These are phyloP conservation scores for Oryza coarctata DNA, from an alignment of 176 grass and related monocot genomes.

Conservation along the genomic window DNA sequence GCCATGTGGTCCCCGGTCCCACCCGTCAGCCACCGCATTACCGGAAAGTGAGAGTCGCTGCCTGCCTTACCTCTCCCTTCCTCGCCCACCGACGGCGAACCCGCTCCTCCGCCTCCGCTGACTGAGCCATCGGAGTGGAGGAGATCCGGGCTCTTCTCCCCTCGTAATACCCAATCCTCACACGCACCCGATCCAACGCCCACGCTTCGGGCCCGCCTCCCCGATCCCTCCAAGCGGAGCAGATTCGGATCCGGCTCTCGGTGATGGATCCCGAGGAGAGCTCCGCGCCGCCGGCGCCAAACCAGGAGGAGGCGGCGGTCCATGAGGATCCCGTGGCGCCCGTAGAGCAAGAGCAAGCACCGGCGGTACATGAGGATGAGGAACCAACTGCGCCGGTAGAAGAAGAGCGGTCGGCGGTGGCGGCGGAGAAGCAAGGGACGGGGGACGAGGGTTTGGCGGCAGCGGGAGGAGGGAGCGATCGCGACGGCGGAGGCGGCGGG, in stretches of 20 bases:
- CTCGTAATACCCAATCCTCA: constrained; percentile 9
- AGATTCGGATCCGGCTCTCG: constrained; percentile 42
- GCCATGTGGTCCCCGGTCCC: neutral
- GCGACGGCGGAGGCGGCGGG: neutral
- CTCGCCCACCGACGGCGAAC: constrained; percentile 10
- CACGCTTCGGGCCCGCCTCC: neutral
- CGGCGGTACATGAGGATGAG: neutral
- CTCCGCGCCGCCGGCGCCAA: constrained; percentile 11
- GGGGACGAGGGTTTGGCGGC: neutral
- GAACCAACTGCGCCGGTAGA: neutral
- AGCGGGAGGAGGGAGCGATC: neutral
- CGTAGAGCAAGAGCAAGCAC: neutral
- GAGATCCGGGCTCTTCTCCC: constrained; percentile 4
- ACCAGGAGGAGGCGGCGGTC: neutral
- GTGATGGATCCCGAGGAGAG: constrained; percentile 55
- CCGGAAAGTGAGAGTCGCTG: neutral
- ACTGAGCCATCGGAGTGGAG: neutral
- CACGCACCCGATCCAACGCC: neutral
- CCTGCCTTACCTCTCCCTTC: neutral
- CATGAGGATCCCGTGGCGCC: no score
- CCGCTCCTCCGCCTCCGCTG: neutral
- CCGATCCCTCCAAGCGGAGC: constrained; percentile 19
- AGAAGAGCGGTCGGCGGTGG: neutral
- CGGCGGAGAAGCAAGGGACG: neutral
- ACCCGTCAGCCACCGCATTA: neutral